Evolutionary conservation across 352 stramenopile genomes (phyloP), one percentile per base, ranked within the genome.

Genomic region (Lagenidium sp.): DNA sequence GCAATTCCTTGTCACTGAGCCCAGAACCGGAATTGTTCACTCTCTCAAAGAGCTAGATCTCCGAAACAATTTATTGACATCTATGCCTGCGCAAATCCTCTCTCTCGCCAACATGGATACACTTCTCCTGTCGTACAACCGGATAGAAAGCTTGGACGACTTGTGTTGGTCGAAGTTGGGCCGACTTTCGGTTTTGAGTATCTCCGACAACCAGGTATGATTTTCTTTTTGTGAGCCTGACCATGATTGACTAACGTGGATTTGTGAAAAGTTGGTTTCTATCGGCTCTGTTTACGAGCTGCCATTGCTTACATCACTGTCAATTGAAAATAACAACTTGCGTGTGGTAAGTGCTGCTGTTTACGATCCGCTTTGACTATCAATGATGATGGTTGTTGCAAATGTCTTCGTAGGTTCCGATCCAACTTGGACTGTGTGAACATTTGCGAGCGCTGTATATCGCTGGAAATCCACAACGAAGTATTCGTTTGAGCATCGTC

Each of bases 291-390:
- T 92, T 16, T 68, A 88, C 42, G 60, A 80, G 36, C 56, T 69
- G 5, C 63, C 63, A 6, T 60, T 59, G 40, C 52, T 94, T 29
- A 83, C 72, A 10, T 82, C 73, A 28, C 60, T 94, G 1, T 85
- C 75, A 15, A 55, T 92, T 18, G 70, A 89, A 34, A 92, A 94
- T 57, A 94, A 94, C 52, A 78, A 85, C 35, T 47, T 94, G 6
- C 67, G 65, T 6, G 65, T 85, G 53, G 68, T 86, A 66, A 10
- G 41, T 10, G 13, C 23, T n/a, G n/a, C n/a, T n/a, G n/a, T n/a
- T 28, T 28, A 41, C 19, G 40, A 32, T 2, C n/a, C 21, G 4
- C 23, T 20, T 30, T 38, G 11, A 28, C n/a, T n/a, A n/a, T n/a
- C n/a, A n/a, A n/a, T n/a, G n/a, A n/a, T n/a, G n/a, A n/a, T n/a